Evolutionary conservation across 1,284 basidiomycete species (phyloP).

Genomic region (Rugosomyces carneus): DNA sequence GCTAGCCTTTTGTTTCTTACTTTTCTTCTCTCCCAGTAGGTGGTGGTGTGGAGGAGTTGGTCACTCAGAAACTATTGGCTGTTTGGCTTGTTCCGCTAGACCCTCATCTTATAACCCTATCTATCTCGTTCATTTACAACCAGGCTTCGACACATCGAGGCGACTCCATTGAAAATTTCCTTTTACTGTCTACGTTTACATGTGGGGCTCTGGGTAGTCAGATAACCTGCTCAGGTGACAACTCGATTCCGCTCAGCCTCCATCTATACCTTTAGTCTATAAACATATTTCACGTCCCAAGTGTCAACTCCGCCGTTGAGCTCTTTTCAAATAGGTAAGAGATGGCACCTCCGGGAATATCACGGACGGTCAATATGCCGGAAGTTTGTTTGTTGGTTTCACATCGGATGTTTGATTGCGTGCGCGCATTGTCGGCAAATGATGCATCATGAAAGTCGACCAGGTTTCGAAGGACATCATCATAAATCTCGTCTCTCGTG

Average conservation of each 20-base stretch:
- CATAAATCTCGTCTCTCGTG: slow-evolving; percentile 46
- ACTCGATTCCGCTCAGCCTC: slow-evolving; percentile 11
- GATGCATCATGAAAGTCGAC: slow-evolving; percentile 30
- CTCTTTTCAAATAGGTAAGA: slow-evolving; percentile 68
- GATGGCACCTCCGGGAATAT: slow-evolving; percentile 60
- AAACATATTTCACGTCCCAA: slow-evolving; percentile 1
- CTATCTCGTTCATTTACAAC: background rate
- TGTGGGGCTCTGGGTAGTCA: slow-evolving; percentile 7
- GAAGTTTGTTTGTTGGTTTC: slow-evolving; percentile 21
- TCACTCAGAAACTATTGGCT: background rate
- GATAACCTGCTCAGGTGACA: background rate
- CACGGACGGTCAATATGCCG: slow-evolving; percentile 28
- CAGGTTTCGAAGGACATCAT: slow-evolving; percentile 55
- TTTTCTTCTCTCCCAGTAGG: background rate
- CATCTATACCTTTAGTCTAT: slow-evolving; percentile 4
- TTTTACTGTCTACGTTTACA: background rate
- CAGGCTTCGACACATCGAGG: background rate
- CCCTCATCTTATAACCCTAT: slow-evolving; percentile 13
- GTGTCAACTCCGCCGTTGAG: slow-evolving; percentile 19
- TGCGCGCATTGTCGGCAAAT: slow-evolving; percentile 14
- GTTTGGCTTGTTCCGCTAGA: slow-evolving; percentile 14
- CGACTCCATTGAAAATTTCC: no score
- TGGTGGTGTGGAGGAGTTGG: slow-evolving; percentile 14
- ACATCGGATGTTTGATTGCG: slow-evolving; percentile 32
- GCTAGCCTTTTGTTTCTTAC: background rate